phyloP scores from a whole-genome alignment of 345 rosid genomes.

The Erysimum cheiranthoides region DNA sequence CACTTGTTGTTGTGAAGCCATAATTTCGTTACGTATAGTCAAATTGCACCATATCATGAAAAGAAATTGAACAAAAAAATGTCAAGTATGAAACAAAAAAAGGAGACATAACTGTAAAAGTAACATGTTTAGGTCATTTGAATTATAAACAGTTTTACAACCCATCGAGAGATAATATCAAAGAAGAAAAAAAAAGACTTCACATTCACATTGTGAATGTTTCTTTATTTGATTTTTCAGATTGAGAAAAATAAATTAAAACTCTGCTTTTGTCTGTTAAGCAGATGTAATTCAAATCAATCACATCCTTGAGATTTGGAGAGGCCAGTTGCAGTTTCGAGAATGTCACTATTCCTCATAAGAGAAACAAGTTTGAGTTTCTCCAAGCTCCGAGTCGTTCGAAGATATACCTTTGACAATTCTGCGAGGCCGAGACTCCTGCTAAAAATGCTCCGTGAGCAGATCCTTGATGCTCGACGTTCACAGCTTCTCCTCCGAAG shows the following conservation, averaged over 20 bases:
- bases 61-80: no score
- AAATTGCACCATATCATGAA: no score
- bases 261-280: not conserved
- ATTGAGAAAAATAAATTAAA: not conserved
- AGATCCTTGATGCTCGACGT: conserved; percentile 83
- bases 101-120: no score
- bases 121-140: conserved; percentile 4
- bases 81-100: no score
- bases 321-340: conserved; percentile 62
- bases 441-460: conserved; percentile 88
- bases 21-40: no score
- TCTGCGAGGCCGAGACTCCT: conserved; percentile 74
- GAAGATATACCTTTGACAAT: conserved; percentile 60
- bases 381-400: conserved; percentile 57
- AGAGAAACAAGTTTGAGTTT: conserved; percentile 55
- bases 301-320: conserved; percentile 88
- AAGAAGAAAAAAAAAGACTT: not conserved
- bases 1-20: no score
- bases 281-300: not conserved
- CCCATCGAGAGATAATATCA: not conserved
- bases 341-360: conserved; percentile 48
- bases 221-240: not conserved
- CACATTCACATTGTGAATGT: not conserved
- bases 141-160: conserved; percentile 16
- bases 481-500: conserved; percentile 91